Evolutionary conservation across 192 early-diverging fungal genomes (phyloP).

Genomic region (Gryganskiella cystojenkinii): DNA sequence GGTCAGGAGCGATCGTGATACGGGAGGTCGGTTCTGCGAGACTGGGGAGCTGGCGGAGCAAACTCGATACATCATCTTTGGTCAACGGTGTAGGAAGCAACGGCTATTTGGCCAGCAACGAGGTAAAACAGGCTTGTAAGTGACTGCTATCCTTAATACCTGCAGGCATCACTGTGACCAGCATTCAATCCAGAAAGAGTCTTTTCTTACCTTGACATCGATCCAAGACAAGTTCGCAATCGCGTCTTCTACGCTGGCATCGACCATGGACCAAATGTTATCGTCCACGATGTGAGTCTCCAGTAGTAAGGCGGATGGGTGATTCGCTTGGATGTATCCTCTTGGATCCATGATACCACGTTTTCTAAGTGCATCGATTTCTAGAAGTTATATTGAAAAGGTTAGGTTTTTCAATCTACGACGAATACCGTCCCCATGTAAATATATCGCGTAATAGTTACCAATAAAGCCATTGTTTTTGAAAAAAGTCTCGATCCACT

Average conservation of each 20-base stretch:
- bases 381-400: neutral
- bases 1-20: constrained; percentile 25
- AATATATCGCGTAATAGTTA: neutral
- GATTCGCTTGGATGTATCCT: constrained; percentile 26
- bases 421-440: too few relatives aligned
- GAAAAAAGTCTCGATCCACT: constrained; percentile 48
- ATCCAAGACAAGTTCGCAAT: constrained; percentile 48
- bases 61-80: constrained; percentile 23
- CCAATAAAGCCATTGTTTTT: constrained; percentile 48
- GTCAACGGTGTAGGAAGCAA: constrained; percentile 36
- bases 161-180: too few relatives aligned
- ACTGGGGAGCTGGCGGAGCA: constrained; percentile 38
- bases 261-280: constrained; percentile 46
- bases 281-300: constrained; percentile 38
- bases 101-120: constrained; percentile 11
- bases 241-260: constrained; percentile 43
- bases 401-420: too few relatives aligned
- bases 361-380: constrained; percentile 28
- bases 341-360: constrained; percentile 35
- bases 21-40: constrained; percentile 18
- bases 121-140: too few relatives aligned
- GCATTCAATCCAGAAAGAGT: too few relatives aligned
- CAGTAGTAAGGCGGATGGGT: constrained; percentile 24
- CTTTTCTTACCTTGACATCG: constrained; percentile 49
- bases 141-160: too few relatives aligned